Base-by-base conservation (phyloP, 129 eudicot species). In the Apium graveolens region DNA sequence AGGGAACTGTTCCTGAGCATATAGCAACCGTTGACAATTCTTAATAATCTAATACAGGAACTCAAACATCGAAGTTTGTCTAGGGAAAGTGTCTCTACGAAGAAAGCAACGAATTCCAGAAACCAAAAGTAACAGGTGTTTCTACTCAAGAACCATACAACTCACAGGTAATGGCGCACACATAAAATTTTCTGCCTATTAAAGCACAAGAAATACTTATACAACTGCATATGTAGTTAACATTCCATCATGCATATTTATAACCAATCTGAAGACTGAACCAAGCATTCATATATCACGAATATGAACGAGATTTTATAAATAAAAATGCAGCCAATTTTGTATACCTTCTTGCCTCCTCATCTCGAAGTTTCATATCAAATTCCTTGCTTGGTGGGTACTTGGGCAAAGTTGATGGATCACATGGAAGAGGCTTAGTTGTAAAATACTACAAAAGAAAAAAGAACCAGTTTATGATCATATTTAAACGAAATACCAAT, bases 301-400 rank as follows among this genome's bases (percentile, higher is more conserved):
- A 55, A 66, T n/a, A 21, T 34, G 71, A 76, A 7, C 37, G 41
- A 13, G 41, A 34, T 45, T 44, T 27, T 4, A 49, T 37, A 66
- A 3, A 70, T 26, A 45, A 37, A 21, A 53, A 78, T 31, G 62
- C 75, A 34, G 3, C 53, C 70, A 62, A 80, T 41, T 43, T 41
- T 69, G 7, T 60, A 11, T 88, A 90, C 97, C 93, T 86, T 87
- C 91, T 88, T 63, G 90, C 83, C 80, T 90, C 97, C 80, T 92
- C 96, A 35, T 90, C 96, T 75, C 93, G 89, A 77, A 88, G 60
- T 84, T 92, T 92, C 65, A 86, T 91, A 85, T 92, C 97, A 76
- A 79, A 84, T 77, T 93, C 98, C 82, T 93, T 93, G 86, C 93
- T 84, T 74, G 98, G 98, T 34, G 96, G 98, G 84, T 93, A 90